Conservation (phyloP, 352 stramenopile species). For the Pythium dissotocum region DNA sequence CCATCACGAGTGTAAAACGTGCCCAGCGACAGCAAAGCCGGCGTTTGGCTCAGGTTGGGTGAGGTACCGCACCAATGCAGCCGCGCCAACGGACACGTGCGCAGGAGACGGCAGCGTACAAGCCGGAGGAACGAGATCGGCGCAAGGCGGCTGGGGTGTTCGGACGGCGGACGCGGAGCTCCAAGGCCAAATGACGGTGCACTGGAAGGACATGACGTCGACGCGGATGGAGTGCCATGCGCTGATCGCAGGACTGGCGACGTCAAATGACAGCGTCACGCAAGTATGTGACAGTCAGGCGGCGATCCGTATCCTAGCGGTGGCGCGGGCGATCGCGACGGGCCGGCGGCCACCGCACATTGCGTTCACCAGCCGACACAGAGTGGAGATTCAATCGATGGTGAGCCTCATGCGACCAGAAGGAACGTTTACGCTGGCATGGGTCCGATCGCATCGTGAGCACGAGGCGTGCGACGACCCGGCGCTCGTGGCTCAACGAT, state of each 20-base stretch:
- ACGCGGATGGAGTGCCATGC: background rate
- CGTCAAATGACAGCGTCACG: background rate
- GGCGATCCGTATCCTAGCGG: background rate
- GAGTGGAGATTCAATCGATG: background rate
- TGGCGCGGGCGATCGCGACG: background rate
- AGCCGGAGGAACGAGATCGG: background rate
- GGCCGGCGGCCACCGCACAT: background rate
- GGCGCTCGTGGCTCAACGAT: background rate
- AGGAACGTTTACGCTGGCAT: background rate
- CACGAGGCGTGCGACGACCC: background rate
- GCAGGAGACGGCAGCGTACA: background rate
- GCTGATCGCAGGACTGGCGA: background rate
- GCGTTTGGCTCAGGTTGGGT: background rate
- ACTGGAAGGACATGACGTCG: background rate
- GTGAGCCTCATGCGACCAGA: background rate
- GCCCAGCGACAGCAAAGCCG: too few species aligned
- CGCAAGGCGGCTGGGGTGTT: background rate
- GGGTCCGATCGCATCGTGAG: background rate
- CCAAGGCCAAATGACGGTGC: background rate
- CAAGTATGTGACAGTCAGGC: background rate
- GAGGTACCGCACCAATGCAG: background rate
- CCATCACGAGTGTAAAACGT: background rate
- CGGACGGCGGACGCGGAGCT: background rate
- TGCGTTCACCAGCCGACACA: background rate
- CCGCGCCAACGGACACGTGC: background rate